A percentile compares a stretch with the other conserved stretches of the same genome.
Evolutionary conservation across 176 grass and related monocot species (phyloP).

Genomic region (Carex kokanica): DNA sequence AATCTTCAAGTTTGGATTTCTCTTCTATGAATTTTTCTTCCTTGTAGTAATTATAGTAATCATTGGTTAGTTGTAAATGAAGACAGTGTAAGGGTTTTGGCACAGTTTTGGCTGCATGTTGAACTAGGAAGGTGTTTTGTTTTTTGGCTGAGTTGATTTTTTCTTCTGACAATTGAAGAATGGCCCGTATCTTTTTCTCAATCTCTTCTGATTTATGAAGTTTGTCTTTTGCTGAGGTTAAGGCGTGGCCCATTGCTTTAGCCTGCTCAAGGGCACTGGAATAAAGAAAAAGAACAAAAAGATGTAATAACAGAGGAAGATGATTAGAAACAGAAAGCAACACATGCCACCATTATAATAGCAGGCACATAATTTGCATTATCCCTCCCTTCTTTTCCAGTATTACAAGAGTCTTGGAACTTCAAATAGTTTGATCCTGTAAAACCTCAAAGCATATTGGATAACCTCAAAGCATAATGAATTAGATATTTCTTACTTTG

Average conservation of each 20-base stretch:
- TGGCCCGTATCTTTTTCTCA: constrained; percentile 61
- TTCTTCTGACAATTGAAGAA: constrained; percentile 79
- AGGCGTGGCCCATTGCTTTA: constrained; percentile 76
- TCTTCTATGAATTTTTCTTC: constrained; percentile 38
- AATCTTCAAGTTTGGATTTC: constrained; percentile 68
- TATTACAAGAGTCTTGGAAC: not conserved
- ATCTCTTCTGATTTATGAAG: constrained; percentile 47
- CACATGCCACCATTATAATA: not conserved
- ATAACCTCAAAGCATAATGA: constrained; percentile 1
- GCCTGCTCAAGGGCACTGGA: constrained; percentile 76
- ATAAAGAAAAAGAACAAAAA: constrained; percentile 29
- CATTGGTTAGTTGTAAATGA: constrained; percentile 73
- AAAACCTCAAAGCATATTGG: not conserved
- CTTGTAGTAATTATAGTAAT: constrained; percentile 58
- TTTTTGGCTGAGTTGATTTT: constrained; percentile 69
- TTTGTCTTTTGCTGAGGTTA: constrained; percentile 69
- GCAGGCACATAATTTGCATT: not conserved
- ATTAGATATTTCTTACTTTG: constrained; percentile 11
- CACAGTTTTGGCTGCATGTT: constrained; percentile 91
- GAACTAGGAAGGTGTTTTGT: constrained; percentile 90
- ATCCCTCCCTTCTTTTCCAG: not conserved
- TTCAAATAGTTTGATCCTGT: not conserved
- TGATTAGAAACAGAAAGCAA: not conserved
- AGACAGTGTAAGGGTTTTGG: constrained; percentile 89
- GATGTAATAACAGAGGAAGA: constrained; percentile 18